Percentiles rank a stretch among this genome's conserved stretches.
These are phyloP conservation scores for Carpinus fangiana DNA, from an alignment of 306 rosid genomes.

Conservation along the genomic window DNA sequence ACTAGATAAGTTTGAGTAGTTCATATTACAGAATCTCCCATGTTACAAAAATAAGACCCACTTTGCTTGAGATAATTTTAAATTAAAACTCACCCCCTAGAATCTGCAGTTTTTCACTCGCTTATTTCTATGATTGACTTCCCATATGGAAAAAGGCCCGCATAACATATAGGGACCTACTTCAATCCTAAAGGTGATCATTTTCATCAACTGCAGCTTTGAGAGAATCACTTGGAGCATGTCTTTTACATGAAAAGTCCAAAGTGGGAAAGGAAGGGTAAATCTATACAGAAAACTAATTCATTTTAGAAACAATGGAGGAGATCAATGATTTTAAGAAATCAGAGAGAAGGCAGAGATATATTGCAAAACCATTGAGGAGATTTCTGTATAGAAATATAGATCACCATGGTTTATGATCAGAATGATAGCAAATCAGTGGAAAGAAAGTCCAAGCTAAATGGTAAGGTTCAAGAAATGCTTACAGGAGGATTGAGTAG, in stretches of 20 bases:
- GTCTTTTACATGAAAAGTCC: neutral
- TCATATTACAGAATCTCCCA: neutral
- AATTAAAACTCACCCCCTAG: neutral
- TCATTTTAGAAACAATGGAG: slow-evolving; percentile 6
- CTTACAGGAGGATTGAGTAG: slow-evolving; percentile 86
- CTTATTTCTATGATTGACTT: neutral
- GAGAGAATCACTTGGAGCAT: neutral
- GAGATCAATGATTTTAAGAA: neutral
- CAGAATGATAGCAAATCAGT: neutral
- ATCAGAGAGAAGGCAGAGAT: slow-evolving; percentile 9
- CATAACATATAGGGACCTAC: neutral
- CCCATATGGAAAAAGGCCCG: neutral
- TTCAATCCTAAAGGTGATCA: neutral
- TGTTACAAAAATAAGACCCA: neutral
- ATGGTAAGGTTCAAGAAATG: slow-evolving; percentile 16
- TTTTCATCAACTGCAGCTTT: neutral
- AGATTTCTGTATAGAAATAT: slow-evolving; percentile 1
- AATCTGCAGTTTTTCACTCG: neutral
- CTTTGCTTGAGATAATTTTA: neutral
- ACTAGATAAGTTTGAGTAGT: neutral
- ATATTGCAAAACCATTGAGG: neutral
- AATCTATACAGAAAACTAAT: neutral
- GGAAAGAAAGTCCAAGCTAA: slow-evolving; percentile 10
- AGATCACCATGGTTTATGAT: neutral
- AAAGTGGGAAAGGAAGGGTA: neutral